Evolutionary conservation across 139 green algal genomes (phyloP).

Genomic region (Yamagishiella unicocca): DNA sequence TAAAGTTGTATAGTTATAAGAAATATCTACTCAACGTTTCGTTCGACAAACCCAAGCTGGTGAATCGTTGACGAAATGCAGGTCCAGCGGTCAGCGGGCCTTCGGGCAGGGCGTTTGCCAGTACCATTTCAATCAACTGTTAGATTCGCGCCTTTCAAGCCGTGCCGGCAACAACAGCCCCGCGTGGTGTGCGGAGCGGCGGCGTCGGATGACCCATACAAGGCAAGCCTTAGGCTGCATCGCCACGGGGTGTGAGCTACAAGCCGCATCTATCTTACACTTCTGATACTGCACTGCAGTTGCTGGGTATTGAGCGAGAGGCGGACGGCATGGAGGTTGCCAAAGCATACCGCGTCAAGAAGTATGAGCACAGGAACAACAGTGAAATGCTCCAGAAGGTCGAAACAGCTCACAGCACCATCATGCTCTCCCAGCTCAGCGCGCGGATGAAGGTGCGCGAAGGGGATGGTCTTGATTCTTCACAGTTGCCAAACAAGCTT

Average conservation of each 20-base stretch:
- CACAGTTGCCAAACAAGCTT: not conserved
- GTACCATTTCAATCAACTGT: not conserved
- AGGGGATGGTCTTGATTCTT: not conserved
- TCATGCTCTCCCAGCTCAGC: conserved; percentile 65
- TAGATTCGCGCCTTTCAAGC: conserved; percentile 14
- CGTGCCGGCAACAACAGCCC: not conserved
- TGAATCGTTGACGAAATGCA: conserved; percentile 28
- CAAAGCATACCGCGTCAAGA: conserved; percentile 52
- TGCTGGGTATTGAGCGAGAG: conserved; percentile 63
- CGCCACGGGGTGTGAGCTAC: too few relatives aligned
- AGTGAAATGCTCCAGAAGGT: conserved; percentile 52
- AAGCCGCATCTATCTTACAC: too few relatives aligned
- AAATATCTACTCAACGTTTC: too few relatives aligned
- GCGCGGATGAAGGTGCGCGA: conserved; percentile 56
- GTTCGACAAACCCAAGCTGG: too few relatives aligned
- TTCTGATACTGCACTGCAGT: conserved; percentile 20
- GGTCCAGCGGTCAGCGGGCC: not conserved
- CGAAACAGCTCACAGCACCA: conserved; percentile 58
- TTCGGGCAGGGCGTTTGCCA: not conserved
- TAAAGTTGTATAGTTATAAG: not conserved
- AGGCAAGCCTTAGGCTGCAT: too few relatives aligned
- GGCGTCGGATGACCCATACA: conserved; percentile 28
- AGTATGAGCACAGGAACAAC: conserved; percentile 55
- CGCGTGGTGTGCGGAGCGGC: not conserved
- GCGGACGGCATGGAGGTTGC: conserved; percentile 61